phyloP scores from a whole-genome alignment of 148 eudicot species.

The Rhododendron henanense region DNA sequence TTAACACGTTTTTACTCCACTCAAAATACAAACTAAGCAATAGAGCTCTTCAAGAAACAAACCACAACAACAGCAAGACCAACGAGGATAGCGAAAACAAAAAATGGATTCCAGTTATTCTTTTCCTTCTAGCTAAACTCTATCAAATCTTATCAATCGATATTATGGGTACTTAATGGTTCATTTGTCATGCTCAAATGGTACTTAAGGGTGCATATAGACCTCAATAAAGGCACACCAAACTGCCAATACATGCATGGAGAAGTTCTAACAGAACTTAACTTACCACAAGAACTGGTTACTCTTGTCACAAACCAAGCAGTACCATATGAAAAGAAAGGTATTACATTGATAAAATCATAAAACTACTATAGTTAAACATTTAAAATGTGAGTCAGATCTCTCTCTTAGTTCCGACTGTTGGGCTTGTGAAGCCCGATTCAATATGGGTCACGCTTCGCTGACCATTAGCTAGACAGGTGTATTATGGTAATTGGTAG shows the following conservation, averaged over 20 bases:
- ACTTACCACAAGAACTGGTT: background rate
- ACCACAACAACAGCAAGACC: background rate
- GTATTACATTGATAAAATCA: background rate
- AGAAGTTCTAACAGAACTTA: background rate
- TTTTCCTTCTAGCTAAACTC: background rate
- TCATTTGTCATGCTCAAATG: background rate
- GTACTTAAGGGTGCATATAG: background rate
- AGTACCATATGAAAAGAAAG: background rate
- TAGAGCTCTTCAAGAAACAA: background rate
- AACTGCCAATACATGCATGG: background rate
- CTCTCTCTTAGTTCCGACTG: conserved; percentile 8
- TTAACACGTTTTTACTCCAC: background rate
- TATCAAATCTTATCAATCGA: too few species aligned
- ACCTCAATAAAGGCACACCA: background rate
- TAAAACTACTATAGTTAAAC: background rate
- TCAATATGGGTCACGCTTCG: background rate
- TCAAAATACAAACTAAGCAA: background rate
- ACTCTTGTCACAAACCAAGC: background rate
- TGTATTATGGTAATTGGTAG: too few species aligned
- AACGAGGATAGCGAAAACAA: background rate
- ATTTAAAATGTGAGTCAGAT: background rate
- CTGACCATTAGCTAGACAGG: background rate
- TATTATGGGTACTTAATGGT: background rate
- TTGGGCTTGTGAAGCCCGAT: background rate
- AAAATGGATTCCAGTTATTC: background rate